Evolutionary conservation across 352 stramenopile genomes (phyloP), one percentile per base, ranked within the genome.

Genomic region (Pythium periplocum): DNA sequence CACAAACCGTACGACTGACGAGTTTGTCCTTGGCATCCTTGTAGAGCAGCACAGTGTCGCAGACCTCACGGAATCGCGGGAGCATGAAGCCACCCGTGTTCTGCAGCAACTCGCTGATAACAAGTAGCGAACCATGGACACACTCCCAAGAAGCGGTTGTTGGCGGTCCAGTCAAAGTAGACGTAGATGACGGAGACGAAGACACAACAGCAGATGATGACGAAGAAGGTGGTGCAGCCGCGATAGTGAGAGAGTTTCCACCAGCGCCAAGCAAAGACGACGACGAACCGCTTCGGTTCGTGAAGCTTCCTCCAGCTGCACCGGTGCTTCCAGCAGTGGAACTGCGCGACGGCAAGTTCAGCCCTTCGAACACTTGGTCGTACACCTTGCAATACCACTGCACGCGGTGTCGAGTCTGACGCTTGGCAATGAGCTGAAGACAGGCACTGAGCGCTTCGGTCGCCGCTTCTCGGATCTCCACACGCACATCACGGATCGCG

Each of bases 61-160:
- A 98, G 17, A 98, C 80, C 79, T 98, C 94, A 51, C 96, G 91
- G 65, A 98, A 99, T 4, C 97, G 83, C 6, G 97, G 96, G 34
- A 98, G 73, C 83, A 99, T 98, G 65, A 99, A 99, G n/a, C 82
- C 69, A 1, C 93, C 83, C 4, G 96, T 97, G 62, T 98, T 88
- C 7, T 96, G 75, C 34, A 99, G 74, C 55, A 99, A 83, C 50
- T 98, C 92, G 33, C 84, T 82, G 30, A 98, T 90, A 6, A 97
- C 90, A 1, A 99, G 69, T 26, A 99, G 69, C 5, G 95, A 98
- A 8, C 96, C 97, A 63, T 99, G 97, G 0, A 91, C 79, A 38
- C 73, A 83, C 47, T 90, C 82, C 82, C 81, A 91, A 4, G 81
- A 75, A 2, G 76, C 63, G 33, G 69, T 45, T 4, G 60, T 43